phyloP scores from a whole-genome alignment of 1,284 basidiomycete species.

The Sporisorium exsertum region DNA sequence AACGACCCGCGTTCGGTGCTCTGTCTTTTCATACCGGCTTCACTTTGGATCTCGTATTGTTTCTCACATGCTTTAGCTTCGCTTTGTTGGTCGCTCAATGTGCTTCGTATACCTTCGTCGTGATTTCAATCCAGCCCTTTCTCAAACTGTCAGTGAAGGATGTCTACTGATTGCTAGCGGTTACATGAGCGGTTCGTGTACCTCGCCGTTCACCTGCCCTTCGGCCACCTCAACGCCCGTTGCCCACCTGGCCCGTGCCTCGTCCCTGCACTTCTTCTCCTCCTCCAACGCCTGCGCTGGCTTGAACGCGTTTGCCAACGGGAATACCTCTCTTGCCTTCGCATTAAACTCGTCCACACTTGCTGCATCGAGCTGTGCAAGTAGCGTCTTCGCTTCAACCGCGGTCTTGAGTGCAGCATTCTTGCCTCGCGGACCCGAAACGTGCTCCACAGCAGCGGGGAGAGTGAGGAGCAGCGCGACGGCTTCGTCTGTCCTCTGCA shows the following conservation, averaged over 20 bases:
- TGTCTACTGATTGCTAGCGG: background rate
- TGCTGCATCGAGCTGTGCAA: constrained; percentile 19
- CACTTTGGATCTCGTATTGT: background rate
- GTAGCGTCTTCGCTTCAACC: constrained; percentile 11
- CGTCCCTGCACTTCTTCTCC: constrained; percentile 28
- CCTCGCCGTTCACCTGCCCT: constrained; percentile 5
- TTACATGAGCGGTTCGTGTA: constrained; percentile 22
- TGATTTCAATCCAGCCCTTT: background rate
- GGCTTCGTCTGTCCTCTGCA: constrained; percentile 28
- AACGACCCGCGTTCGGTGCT: background rate
- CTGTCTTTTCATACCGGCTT: background rate
- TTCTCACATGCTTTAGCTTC: background rate
- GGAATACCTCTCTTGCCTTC: constrained; percentile 62
- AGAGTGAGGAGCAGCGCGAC: constrained; percentile 22
- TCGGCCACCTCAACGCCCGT: constrained; percentile 11
- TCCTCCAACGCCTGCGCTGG: constrained; percentile 56
- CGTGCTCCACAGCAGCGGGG: constrained; percentile 2
- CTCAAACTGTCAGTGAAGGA: background rate
- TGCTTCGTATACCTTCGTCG: constrained; percentile 2
- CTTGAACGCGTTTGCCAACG: constrained; percentile 70
- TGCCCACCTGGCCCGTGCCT: constrained; percentile 8
- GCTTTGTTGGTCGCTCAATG: constrained; percentile 1
- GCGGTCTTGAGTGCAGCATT: constrained; percentile 22
- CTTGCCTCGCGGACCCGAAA: background rate
- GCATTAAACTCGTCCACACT: constrained; percentile 55